Evolutionary conservation across 768 basidiomycete species (phyloP), one percentile per base, ranked within the genome.

Genomic region (Coprinopsis marcescibilis): DNA sequence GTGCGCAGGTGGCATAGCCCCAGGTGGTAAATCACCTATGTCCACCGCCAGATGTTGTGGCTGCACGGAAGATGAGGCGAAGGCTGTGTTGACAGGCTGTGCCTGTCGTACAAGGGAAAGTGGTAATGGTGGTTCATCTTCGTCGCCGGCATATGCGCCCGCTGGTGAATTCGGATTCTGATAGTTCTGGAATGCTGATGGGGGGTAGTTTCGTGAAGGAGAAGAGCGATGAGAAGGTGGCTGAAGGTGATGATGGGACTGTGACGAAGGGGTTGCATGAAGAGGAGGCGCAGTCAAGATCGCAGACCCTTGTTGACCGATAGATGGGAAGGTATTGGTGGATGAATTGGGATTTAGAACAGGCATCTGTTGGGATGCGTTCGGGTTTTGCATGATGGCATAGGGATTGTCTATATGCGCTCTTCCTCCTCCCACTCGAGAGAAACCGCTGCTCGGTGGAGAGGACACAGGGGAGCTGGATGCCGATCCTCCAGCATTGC

Each of bases 331-430:
- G 1, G 84, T 77, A 46, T 81, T 72, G 2, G 77, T 81, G 15
- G 83, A 83, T 1, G 75, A 75, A 39, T 46, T 48, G 17, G 49
- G 40, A 26, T 50, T 26, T n/a, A n/a, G n/a, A n/a, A n/a, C n/a
- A n/a, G n/a, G n/a, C n/a, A n/a, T 10, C 32, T 38, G 46, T 27
- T 46, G 39, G 40, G 46, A 19, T 43, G 39, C 25, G 35, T 39
- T 37, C 13, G 50, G 29, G 3, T 46, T 46, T 15, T 52, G 42
- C 26, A 41, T 48, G 23, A 89, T 88, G 1, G 89, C 83, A 60
- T 93, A 96, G 0, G 93, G 93, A 7, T 83, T 69, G 46, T 91
- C 85, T 41, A 83, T 87, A 56, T 92, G 84, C 1, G 94, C 87
- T 32, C 84, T 73, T 24, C 94, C 93, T 11, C 94, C 94, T 12